Evolutionary conservation across 192 early-diverging fungal genomes (phyloP), one percentile per base, ranked within the genome.

Genomic region (Phycomyces blakesleeanus): DNA sequence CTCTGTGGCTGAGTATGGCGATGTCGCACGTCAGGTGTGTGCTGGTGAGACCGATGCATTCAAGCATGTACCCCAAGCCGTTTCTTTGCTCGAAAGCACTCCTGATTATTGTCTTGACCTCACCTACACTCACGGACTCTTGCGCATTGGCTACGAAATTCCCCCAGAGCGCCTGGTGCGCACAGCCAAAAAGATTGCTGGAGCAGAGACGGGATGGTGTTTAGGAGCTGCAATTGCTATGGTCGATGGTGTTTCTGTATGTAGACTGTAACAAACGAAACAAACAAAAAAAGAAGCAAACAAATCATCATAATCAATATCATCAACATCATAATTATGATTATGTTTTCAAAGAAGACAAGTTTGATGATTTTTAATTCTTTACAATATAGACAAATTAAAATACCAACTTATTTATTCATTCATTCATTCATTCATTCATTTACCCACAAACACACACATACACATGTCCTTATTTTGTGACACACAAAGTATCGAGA

Each of bases 171-270:
- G 92, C 16, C 71, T 78, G 8, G 73, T 98, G 6, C 86, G 89
- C 53, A 87, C 90, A 22, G 87, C 93, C 5, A 91, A 95, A 71
- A 96, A 97, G 82, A 94, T 98, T 57, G 82, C 87, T 34, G 91
- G 85, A 24, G 86, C 92, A 40, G 95, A 98, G 70, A 95, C 93
- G 16, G 97, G 97, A 12, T 98, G 97, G 97, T 93, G 91, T 72
- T 77, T 98, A 42, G 96, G 96, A 26, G 94, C 94, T 21, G 85
- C 94, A 21, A 88, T 98, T 57, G 83, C 90, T 24, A 78, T 97
- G 54, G 72, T 96, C 11, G 90, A 95, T 70, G 68, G 63, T 25
- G 57, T 66, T 22, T 15, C 53, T 18, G 55, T 64, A 10, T 82
- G 80, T 53, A 72, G 72, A 63, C 4, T 26, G 15, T 54, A 63